Percentiles rank a stretch among this genome's conserved stretches.
Conservation (phyloP, 495 filamentous ascomycete species). For the Thermothielavioides terrestris region DNA sequence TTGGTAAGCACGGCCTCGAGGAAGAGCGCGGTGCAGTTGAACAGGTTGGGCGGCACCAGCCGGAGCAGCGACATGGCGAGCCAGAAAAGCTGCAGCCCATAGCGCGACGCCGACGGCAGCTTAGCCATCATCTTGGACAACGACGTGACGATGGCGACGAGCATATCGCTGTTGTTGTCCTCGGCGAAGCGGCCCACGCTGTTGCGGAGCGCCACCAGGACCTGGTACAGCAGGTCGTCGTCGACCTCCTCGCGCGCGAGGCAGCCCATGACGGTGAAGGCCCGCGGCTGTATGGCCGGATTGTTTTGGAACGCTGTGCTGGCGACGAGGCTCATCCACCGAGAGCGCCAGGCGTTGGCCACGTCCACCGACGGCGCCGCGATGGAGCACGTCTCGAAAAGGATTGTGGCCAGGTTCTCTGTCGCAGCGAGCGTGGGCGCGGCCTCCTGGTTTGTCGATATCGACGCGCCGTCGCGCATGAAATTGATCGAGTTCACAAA, state of each 20-base stretch:
- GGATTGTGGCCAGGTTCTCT: slow-evolving; percentile 44
- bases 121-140: slow-evolving; percentile 63
- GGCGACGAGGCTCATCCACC: slow-evolving; percentile 63
- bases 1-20: slow-evolving; percentile 54
- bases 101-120: slow-evolving; percentile 52
- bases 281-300: slow-evolving; percentile 56
- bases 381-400: slow-evolving; percentile 53
- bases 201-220: slow-evolving; percentile 53
- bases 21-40: slow-evolving; percentile 54
- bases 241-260: slow-evolving; percentile 58
- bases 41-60: slow-evolving; percentile 48
- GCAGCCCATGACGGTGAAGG: slow-evolving; percentile 62
- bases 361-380: slow-evolving; percentile 54
- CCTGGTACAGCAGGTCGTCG: slow-evolving; percentile 60
- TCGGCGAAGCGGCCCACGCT: slow-evolving; percentile 51
- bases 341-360: slow-evolving; percentile 59
- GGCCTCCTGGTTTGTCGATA: slow-evolving; percentile 40
- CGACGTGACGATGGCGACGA: slow-evolving; percentile 54
- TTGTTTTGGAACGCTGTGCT: slow-evolving; percentile 65
- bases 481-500: slow-evolving; percentile 33
- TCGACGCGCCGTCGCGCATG: slow-evolving; percentile 35
- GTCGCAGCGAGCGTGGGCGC: slow-evolving; percentile 41
- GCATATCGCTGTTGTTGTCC: slow-evolving; percentile 54
- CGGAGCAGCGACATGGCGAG: slow-evolving; percentile 56
- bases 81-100: slow-evolving; percentile 62